These are phyloP conservation scores for Amylocarpus encephaloides DNA, from an alignment of 2,329 filamentous ascomycete genomes.

Conservation along the genomic window DNA sequence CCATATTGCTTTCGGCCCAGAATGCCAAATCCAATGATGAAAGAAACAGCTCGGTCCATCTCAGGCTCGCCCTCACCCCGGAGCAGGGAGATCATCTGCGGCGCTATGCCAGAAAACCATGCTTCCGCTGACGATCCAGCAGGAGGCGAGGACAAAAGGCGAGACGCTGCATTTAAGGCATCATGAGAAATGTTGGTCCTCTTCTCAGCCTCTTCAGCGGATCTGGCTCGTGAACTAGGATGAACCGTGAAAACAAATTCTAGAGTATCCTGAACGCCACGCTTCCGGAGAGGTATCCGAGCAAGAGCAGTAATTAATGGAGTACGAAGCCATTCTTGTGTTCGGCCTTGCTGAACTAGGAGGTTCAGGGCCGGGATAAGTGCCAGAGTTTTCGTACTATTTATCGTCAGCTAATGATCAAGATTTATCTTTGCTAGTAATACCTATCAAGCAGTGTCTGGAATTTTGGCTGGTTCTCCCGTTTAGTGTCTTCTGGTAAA, in stretches of 20 bases:
- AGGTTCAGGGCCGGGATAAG: slow-evolving; percentile 57
- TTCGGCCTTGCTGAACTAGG: slow-evolving; percentile 54
- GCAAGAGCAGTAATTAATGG: slow-evolving; percentile 53
- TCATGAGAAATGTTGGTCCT: slow-evolving; percentile 63
- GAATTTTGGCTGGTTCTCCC: slow-evolving; percentile 17
- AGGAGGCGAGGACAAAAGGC: slow-evolving; percentile 55
- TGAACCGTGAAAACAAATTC: slow-evolving; percentile 68
- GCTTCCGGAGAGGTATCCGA: slow-evolving; percentile 51
- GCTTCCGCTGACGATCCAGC: slow-evolving; percentile 43
- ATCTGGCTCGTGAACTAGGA: slow-evolving; percentile 33
- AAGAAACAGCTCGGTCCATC: slow-evolving; percentile 51
- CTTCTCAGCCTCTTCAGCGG: slow-evolving; percentile 32
- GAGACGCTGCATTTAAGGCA: slow-evolving; percentile 56
- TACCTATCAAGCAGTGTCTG: slow-evolving; percentile 22
- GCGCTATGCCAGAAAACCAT: slow-evolving; percentile 56
- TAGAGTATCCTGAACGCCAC: slow-evolving; percentile 60
- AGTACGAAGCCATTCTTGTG: slow-evolving; percentile 53
- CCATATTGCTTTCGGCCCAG: slow-evolving; percentile 57
- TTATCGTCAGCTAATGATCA: slow-evolving; percentile 9
- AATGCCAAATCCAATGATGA: slow-evolving; percentile 61
- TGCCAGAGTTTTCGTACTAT: slow-evolving; percentile 41
- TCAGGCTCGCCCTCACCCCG: slow-evolving; percentile 54
- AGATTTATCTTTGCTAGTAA: slow-evolving; percentile 12
- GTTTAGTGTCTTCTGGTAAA: slow-evolving; percentile 14
- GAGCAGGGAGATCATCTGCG: slow-evolving; percentile 55